These are phyloP conservation scores for Candida insectorum DNA, from an alignment of 805 yeast genomes.

Conservation along the genomic window DNA sequence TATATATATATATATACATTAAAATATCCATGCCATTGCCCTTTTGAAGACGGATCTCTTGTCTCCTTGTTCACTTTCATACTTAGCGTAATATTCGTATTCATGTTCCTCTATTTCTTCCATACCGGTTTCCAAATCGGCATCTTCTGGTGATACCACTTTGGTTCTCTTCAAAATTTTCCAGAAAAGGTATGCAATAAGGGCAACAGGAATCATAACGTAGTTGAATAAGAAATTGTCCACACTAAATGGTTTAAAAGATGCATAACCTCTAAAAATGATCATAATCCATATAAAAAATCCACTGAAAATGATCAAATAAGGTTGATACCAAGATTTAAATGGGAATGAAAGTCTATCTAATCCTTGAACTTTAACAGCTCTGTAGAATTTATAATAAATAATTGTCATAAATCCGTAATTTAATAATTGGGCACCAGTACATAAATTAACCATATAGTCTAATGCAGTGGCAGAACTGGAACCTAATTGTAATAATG, in stretches of 20 bases:
- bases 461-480: slow-evolving; percentile 35
- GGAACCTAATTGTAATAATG: slow-evolving; percentile 26
- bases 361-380: slow-evolving; percentile 36
- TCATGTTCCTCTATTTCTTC: slow-evolving; percentile 51
- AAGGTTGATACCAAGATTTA: slow-evolving; percentile 44
- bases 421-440: slow-evolving; percentile 46
- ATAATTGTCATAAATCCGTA: slow-evolving; percentile 44
- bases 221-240: slow-evolving; percentile 66
- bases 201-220: slow-evolving; percentile 57
- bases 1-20: too few species aligned
- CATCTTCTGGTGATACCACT: slow-evolving; percentile 40
- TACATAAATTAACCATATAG: slow-evolving; percentile 46
- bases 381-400: slow-evolving; percentile 41
- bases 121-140: slow-evolving; percentile 44
- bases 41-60: slow-evolving; percentile 5
- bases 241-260: slow-evolving; percentile 65
- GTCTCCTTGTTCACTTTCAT: slow-evolving; percentile 20
- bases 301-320: slow-evolving; percentile 29
- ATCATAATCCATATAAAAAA: slow-evolving; percentile 32
- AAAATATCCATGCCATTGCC: slow-evolving; percentile 11
- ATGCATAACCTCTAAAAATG: slow-evolving; percentile 69
- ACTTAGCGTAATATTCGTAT: slow-evolving; percentile 33
- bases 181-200: slow-evolving; percentile 33
- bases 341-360: slow-evolving; percentile 38
- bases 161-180: slow-evolving; percentile 35